phyloP scores from a whole-genome alignment of 768 basidiomycete species.

The Macrocybe gigantea region DNA sequence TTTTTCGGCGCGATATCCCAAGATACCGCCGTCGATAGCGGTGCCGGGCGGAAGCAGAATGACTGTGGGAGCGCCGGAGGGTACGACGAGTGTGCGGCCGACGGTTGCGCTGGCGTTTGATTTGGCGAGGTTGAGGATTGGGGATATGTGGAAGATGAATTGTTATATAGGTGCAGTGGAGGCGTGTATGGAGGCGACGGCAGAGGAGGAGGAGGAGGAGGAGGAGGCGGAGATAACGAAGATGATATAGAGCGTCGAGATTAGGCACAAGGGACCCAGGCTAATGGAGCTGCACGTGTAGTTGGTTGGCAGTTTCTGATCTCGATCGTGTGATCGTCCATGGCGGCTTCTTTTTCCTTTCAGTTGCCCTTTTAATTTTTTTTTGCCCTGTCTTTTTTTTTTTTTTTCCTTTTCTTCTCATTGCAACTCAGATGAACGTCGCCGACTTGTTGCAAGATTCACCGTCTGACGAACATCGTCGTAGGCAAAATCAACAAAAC shows the following conservation, averaged over 20 bases:
- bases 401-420: background rate
- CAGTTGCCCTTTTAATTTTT: no score
- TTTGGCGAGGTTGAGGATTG: constrained; percentile 61
- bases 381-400: no score
- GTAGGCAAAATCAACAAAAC: constrained; percentile 18
- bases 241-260: background rate
- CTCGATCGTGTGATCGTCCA: no score
- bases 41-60: constrained; percentile 10
- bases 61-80: constrained; percentile 5
- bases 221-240: constrained; percentile 13
- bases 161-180: constrained; percentile 70
- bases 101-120: constrained; percentile 79
- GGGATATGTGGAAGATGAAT: constrained; percentile 84
- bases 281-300: no score
- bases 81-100: constrained; percentile 24
- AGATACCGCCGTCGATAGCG: constrained; percentile 58
- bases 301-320: no score
- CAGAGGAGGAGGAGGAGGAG: constrained; percentile 40
- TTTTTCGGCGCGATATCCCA: constrained; percentile 92
- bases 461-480: constrained; percentile 48
- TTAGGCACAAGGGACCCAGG: background rate
- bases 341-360: no score
- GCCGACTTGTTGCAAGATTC: constrained; percentile 64
- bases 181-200: constrained; percentile 49
- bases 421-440: constrained; percentile 52